Evolutionary conservation across 169 alveolate genomes (phyloP), one percentile per base, ranked within the genome.

Genomic region (Cryptosporidium ryanae): DNA sequence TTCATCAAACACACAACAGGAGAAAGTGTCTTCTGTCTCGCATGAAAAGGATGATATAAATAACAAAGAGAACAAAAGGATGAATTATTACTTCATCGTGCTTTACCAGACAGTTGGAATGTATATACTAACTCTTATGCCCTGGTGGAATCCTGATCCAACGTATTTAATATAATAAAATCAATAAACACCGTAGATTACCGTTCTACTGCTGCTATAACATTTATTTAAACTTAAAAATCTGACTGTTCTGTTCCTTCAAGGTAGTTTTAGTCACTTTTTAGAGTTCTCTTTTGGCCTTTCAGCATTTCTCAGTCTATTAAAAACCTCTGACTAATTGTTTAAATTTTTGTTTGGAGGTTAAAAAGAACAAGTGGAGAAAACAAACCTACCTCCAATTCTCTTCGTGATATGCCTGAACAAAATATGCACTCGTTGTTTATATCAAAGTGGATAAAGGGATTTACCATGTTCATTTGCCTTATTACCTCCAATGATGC

Each of bases 61-160:
- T 27, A 17, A 15, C 5, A 44, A 44, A 15, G 61, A 32, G 23
- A n/a, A 17, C 31, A n/a, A 59, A 32, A 23, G 17, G 23, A 65
- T 43, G 10, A 59, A 17, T 27, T 59, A 76, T 25, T 55, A 38
- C n/a, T 57, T 70, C 17, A 21, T 70, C 8, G n/a, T 38, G 4
- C 38, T 76, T 21, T 76, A 76, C 49, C 87, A 76, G n/a, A 59
- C 87, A 17, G 59, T 76, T 55, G 68, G 68, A 6, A 76, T 76
- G 87, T 76, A 76, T 52, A 43, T 76, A 31, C 31, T 76, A 52
- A 76, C 87, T 23, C 71, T 76, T 0, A 55, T 76, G 71, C 87
- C 87, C 3, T 76, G 87, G 87, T 76, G 87, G 87, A 76, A 76
- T 59, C 87, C 87, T 27, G 87, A 76, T 25, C 87, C 87, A 8